Conservation (phyloP, 2,329 filamentous ascomycete genomes). For the Epichloe uncinata region DNA sequence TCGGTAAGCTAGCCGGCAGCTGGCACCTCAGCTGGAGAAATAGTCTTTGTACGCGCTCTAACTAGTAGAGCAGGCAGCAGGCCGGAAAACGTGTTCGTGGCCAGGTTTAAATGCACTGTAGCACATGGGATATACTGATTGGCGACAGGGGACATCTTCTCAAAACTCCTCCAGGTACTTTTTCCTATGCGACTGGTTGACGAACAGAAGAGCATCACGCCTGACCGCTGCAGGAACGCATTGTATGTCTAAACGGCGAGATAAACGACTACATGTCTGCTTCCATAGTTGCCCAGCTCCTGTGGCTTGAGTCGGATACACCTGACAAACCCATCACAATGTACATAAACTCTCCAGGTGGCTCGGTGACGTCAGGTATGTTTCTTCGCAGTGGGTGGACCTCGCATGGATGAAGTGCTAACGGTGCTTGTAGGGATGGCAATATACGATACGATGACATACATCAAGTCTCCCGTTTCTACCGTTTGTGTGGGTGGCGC, state of each 20-base stretch:
- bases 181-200: not conserved
- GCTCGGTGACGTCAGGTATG: constrained; percentile 62
- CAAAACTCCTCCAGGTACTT: constrained; percentile 57
- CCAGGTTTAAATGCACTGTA: too few relatives aligned
- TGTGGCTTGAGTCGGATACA: constrained; percentile 95
- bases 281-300: constrained; percentile 87
- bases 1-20: constrained; percentile 18
- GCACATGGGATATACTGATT: constrained; percentile 8
- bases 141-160: constrained; percentile 65
- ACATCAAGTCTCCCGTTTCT: constrained; percentile 83
- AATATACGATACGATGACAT: constrained; percentile 98
- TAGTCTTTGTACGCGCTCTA: constrained; percentile 10
- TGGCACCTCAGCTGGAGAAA: not conserved
- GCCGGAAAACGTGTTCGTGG: constrained; percentile 60
- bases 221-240: constrained; percentile 54
- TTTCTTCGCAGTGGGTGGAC: not conserved
- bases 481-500: constrained; percentile 94
- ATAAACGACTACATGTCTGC: constrained; percentile 86
- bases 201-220: not conserved
- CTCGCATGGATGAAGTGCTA: not conserved
- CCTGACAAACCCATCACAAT: constrained; percentile 91
- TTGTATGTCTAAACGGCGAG: constrained; percentile 82
- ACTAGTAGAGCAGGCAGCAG: constrained; percentile 46
- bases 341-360: constrained; percentile 95
- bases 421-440: constrained; percentile 41